These are phyloP conservation scores for Prunus dulcis DNA, from an alignment of 306 rosid species.

Conservation along the genomic window DNA sequence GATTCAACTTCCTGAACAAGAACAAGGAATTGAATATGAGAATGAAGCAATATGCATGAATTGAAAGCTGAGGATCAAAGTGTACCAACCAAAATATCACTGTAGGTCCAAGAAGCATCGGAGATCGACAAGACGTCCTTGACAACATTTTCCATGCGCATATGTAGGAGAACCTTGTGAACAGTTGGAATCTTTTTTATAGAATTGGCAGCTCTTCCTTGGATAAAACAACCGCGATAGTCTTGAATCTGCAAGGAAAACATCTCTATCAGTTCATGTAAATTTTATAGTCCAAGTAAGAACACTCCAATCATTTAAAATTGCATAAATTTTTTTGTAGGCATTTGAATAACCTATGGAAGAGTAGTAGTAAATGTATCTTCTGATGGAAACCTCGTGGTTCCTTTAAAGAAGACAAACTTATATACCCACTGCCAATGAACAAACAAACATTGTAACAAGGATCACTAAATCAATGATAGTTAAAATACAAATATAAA, in stretches of 20 bases:
- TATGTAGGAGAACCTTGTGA: constrained; percentile 25
- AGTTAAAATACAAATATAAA: background rate
- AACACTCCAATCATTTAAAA: background rate
- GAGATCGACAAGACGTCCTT: constrained; percentile 36
- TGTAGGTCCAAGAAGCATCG: constrained; percentile 32
- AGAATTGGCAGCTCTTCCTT: constrained; percentile 6
- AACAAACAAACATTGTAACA: background rate
- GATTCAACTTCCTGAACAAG: constrained; percentile 39
- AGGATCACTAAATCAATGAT: background rate
- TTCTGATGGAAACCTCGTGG: no score
- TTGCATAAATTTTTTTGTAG: background rate
- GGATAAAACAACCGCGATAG: constrained; percentile 31
- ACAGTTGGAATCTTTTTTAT: constrained; percentile 21
- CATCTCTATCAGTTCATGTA: constrained; percentile 1
- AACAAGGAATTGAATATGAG: background rate
- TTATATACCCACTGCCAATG: no score
- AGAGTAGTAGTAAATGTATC: background rate
- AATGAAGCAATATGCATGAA: background rate
- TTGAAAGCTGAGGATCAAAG: constrained; percentile 7
- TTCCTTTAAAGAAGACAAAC: no score
- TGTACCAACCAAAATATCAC: constrained; percentile 31
- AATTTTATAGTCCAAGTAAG: background rate
- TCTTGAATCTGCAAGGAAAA: constrained; percentile 36
- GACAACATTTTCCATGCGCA: constrained; percentile 37
- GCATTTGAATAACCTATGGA: background rate